Conservation (phyloP, 495 filamentous ascomycete species). For the Recurvomyces mirabilis region DNA sequence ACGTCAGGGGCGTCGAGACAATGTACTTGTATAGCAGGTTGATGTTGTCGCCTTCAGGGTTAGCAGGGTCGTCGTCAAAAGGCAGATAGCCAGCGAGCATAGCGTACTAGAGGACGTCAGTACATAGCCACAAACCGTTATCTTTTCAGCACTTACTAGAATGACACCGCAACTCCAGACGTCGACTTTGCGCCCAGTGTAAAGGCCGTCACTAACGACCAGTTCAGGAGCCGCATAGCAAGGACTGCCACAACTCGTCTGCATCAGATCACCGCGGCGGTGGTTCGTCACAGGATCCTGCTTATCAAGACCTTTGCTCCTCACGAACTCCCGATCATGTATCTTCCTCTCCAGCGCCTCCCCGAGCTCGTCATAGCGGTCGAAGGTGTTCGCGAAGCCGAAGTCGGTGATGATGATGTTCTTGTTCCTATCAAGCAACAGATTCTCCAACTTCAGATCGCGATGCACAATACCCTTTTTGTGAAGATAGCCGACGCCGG, state of each 20-base stretch:
- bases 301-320: conserved; percentile 57
- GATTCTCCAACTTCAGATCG: conserved; percentile 93
- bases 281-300: conserved; percentile 39
- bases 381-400: conserved; percentile 96
- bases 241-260: conserved; percentile 72
- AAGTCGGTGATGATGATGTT: conserved; percentile 99
- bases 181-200: conserved; percentile 95
- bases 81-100: conserved; percentile 99
- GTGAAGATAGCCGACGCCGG: conserved; percentile 94
- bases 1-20: conserved; percentile 90
- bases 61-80: conserved; percentile 97
- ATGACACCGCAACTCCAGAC: conserved; percentile 99
- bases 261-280: conserved; percentile 65
- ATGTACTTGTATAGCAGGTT: conserved; percentile 99
- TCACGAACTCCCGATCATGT: conserved; percentile 73
- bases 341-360: conserved; percentile 86
- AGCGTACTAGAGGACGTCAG: conserved; percentile 62
- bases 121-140: neutral
- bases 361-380: conserved; percentile 72
- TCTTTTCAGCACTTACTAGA: conserved; percentile 53
- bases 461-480: conserved; percentile 99
- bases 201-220: conserved; percentile 92
- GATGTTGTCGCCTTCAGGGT: conserved; percentile 98
- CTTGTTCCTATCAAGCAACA: conserved; percentile 86
- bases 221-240: conserved; percentile 97